Conservation (phyloP, 1,139 yeast species). For the Suzukiozyma palmioleophila region DNA sequence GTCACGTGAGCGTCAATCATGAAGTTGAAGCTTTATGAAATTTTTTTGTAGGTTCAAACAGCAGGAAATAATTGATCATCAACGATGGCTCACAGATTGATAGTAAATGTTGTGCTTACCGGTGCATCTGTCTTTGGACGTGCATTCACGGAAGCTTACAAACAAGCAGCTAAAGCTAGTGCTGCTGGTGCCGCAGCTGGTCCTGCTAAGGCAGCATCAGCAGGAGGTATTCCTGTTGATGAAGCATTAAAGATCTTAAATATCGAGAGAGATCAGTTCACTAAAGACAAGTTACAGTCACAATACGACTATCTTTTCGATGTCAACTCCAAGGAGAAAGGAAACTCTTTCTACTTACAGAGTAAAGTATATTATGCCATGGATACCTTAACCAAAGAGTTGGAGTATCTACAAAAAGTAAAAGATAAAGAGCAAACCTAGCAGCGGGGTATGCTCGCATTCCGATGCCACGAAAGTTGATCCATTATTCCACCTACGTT, state of each 20-base stretch:
- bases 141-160: slow-evolving; percentile 95
- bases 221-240: slow-evolving; percentile 78
- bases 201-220: slow-evolving; percentile 42
- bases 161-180: slow-evolving; percentile 88
- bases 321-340: slow-evolving; percentile 87
- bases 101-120: slow-evolving; percentile 85
- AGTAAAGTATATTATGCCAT: slow-evolving; percentile 78
- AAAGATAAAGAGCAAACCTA: slow-evolving; percentile 11
- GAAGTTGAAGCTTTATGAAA: too few species aligned
- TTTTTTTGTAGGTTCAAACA: too few species aligned
- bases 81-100: slow-evolving; percentile 78
- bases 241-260: slow-evolving; percentile 92
- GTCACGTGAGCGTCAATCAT: too few species aligned
- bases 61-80: too few species aligned
- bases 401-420: slow-evolving; percentile 39
- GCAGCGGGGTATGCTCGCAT: too few species aligned
- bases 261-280: slow-evolving; percentile 55
- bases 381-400: slow-evolving; percentile 44
- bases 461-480: too few species aligned
- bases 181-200: slow-evolving; percentile 56
- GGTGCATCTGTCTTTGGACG: slow-evolving; percentile 95
- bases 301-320: slow-evolving; percentile 82
- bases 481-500: too few species aligned
- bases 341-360: slow-evolving; percentile 89
- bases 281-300: slow-evolving; percentile 60